Evolutionary conservation across 176 grass and related monocot species (phyloP).

Genomic region (Phoenix roebelenii): DNA sequence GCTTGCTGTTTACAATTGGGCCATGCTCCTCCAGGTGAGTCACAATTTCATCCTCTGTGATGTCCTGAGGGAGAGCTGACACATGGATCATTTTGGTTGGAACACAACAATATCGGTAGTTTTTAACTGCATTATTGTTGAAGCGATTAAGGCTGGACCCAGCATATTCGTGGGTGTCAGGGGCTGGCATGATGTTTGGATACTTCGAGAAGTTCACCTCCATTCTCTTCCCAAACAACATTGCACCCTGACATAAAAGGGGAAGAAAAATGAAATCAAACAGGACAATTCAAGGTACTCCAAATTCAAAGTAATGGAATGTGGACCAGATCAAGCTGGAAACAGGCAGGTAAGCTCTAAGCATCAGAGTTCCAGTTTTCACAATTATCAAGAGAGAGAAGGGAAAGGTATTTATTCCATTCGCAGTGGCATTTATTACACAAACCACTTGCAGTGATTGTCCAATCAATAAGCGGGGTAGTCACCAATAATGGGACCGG

Average conservation of each 20-base stretch:
- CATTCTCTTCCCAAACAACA: slow-evolving; percentile 70
- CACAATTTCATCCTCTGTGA: slow-evolving; percentile 49
- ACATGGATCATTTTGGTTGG: slow-evolving; percentile 94
- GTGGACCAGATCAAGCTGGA: no score
- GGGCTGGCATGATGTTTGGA: slow-evolving; percentile 54
- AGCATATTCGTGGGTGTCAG: slow-evolving; percentile 59
- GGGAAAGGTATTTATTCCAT: no score
- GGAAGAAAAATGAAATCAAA: background rate
- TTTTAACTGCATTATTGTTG: slow-evolving; percentile 71
- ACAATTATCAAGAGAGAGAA: no score
- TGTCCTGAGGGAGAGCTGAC: slow-evolving; percentile 71
- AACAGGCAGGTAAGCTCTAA: no score
- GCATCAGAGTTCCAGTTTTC: no score
- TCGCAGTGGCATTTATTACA: no score
- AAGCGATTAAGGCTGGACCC: slow-evolving; percentile 78
- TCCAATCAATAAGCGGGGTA: no score
- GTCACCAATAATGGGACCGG: no score
- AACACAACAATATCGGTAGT: slow-evolving; percentile 75
- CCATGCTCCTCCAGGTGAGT: slow-evolving; percentile 67
- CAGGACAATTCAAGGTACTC: background rate
- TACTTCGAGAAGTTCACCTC: slow-evolving; percentile 87
- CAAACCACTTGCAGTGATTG: no score
- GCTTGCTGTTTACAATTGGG: slow-evolving; percentile 55
- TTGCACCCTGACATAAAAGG: slow-evolving; percentile 31
- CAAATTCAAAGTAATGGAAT: no score